Base-by-base conservation (phyloP, 1,139 yeast genomes). In the Taphrina deformans region DNA sequence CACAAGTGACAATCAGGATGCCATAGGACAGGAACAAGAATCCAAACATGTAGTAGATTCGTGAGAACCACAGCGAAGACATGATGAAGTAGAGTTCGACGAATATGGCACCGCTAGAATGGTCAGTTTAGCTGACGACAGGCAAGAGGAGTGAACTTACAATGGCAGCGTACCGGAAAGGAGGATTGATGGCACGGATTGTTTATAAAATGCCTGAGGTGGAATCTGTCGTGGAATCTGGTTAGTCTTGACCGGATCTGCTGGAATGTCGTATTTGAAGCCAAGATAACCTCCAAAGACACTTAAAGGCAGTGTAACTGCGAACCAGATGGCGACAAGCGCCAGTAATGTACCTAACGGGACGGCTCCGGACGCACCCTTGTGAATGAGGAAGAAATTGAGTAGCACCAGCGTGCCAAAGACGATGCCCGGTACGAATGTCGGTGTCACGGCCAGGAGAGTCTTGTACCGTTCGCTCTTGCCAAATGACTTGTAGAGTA, bases 31-130 rank as follows among this genome's bases (percentile, higher is more conserved):
- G 85, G 76, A 93, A 89, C 72, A 93, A 80, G 80, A 93, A 93
- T 24, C 99, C 99, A 80, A 93, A 93, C 98, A 93, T 93, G 80
- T 92, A 93, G 79, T 86, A 93, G 69, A 93, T 86, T 75, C 90
- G 84, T 80, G 89, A 92, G 78, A 89, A 91, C 99, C 99, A 93
- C 70, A 93, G 79, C 33, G 97, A 91, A 66, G 91, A 84, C 79
- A 88, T 85, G 69, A 83, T 81, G 78, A 92, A 93, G 77, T 90
- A 92, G 83, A 95, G 85, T 77, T 93, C 98, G 65, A 93, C 96
- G 29, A 67, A 67, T 45, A 67, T 67, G n/a, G 69, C 67, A 12
- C 66, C 67, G 29, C 55, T 51, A 31, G 27, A 51, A 12, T 2
- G 2, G 52, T 48, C 16, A 26, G 33, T 29, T 23, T 48, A 21